Base-by-base conservation (phyloP, 2,329 filamentous ascomycete species). In the Phaeosphaeria sp. region DNA sequence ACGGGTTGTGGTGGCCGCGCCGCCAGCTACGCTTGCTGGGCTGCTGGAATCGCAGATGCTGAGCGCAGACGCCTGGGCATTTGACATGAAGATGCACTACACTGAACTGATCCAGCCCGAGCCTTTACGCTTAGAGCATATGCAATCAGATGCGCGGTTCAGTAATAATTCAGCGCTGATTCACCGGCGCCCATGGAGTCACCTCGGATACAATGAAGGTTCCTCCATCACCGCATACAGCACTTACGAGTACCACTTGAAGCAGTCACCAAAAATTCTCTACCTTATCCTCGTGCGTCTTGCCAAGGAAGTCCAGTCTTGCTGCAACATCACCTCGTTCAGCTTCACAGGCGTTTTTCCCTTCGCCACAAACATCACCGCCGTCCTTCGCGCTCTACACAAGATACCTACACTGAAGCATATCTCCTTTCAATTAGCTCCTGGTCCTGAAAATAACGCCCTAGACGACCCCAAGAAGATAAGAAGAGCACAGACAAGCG, bases 151-250 rank as follows among this genome's bases (percentile, higher is more conserved):
- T 9, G 65, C 64, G 39, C 64, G 68, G 5, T 61, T 66, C 13
- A 36, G 30, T 6, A 66, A 66, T 60, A 52, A 66, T 18, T 56
- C 58, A 0, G 52, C 69, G 22, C 75, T 92, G 0, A 83, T 91
- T 46, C 81, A 82, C 23, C 78, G 84, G n/a, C 82, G 85, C 1
- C 84, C 84, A 1, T 93, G 91, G 90, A 82, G 81, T 0, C 82
- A 84, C 18, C 67, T 92, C 0, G 79, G 85, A 1, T 84, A 92
- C 62, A 93, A 93, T 71, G 90, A 94, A 77, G 89, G 90, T 9
- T 91, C 89, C 0, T 91, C 87, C 4, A 83, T 90, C n/a, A 83
- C 83, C 56, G 89, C 87, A 6, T 93, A 91, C 76, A 84, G 84
- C 47, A 87, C 85, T 3, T 90, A 91, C 72, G 88, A 92, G 66